Conservation (phyloP, 2,329 filamentous ascomycete species). For the Parafenestella ontariensis region DNA sequence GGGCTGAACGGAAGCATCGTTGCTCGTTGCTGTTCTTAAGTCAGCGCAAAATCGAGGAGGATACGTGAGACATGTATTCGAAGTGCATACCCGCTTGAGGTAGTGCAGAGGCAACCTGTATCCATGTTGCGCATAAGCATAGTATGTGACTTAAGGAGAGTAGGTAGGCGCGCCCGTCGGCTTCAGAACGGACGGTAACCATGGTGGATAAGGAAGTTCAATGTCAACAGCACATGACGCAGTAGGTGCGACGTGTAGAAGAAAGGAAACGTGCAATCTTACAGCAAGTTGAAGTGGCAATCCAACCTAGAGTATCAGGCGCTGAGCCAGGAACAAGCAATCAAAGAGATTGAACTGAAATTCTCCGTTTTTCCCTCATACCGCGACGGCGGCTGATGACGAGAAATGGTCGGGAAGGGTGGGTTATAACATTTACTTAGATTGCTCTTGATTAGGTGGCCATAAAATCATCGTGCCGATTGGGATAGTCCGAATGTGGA, state of each 20-base stretch:
- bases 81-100: slow-evolving; percentile 30
- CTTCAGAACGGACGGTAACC: slow-evolving; percentile 11
- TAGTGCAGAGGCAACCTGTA: slow-evolving; percentile 20
- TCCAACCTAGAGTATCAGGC: slow-evolving; percentile 16
- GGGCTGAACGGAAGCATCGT: slow-evolving; percentile 9
- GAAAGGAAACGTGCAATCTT: slow-evolving; percentile 21
- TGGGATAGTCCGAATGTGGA: slow-evolving; percentile 30
- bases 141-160: slow-evolving; percentile 24
- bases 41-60: slow-evolving; percentile 20
- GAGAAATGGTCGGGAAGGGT: slow-evolving; percentile 22
- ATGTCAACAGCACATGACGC: slow-evolving; percentile 11
- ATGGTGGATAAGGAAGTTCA: slow-evolving; percentile 15
- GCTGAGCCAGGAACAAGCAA: slow-evolving; percentile 25
- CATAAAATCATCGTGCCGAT: slow-evolving; percentile 28
- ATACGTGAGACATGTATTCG: background rate
- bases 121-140: slow-evolving; percentile 29
- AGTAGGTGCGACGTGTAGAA: slow-evolving; percentile 14
- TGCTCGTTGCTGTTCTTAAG: slow-evolving; percentile 17
- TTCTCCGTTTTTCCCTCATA: slow-evolving; percentile 28
- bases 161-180: slow-evolving; percentile 6
- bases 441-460: slow-evolving; percentile 41
- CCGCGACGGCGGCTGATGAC: slow-evolving; percentile 29
- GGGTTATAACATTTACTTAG: slow-evolving; percentile 35
- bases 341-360: slow-evolving; percentile 32
- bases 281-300: slow-evolving; percentile 23